Evolutionary conservation across 1,139 yeast genomes (phyloP).

Genomic region (Yamadazyma spencermartinsiae): DNA sequence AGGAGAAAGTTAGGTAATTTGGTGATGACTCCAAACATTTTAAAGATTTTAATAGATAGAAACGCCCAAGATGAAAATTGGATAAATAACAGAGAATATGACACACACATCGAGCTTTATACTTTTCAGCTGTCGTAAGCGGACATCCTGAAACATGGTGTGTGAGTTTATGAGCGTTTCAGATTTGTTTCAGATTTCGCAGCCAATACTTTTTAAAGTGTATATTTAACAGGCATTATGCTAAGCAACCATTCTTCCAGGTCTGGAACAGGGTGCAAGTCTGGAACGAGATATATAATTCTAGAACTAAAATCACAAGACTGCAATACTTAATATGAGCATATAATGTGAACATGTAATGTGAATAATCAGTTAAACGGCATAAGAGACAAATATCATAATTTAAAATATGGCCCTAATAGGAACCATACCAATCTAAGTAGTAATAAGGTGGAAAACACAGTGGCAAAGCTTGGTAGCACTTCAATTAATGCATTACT

Average conservation of each 20-base stretch:
- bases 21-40: slow-evolving; percentile 9
- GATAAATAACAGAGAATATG: not conserved
- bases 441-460: slow-evolving; percentile 7
- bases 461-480: slow-evolving; percentile 17
- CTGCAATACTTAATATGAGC: no score
- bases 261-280: not conserved
- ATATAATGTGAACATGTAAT: not conserved
- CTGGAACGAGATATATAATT: no score
- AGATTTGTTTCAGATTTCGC: slow-evolving; percentile 2
- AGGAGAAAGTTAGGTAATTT: slow-evolving; percentile 16
- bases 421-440: not conserved
- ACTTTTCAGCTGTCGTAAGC: not conserved
- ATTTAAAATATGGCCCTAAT: not conserved
- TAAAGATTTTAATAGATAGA: not conserved
- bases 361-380: not conserved
- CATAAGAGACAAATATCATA: not conserved
- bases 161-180: not conserved
- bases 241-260: not conserved
- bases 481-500: slow-evolving; percentile 19
- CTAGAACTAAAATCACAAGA: no score
- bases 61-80: not conserved
- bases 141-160: not conserved
- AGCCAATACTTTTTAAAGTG: not conserved
- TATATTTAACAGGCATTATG: not conserved
- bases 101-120: not conserved